Conservation (phyloP, 1,284 basidiomycete genomes). For the Fomitopsis palustris region DNA sequence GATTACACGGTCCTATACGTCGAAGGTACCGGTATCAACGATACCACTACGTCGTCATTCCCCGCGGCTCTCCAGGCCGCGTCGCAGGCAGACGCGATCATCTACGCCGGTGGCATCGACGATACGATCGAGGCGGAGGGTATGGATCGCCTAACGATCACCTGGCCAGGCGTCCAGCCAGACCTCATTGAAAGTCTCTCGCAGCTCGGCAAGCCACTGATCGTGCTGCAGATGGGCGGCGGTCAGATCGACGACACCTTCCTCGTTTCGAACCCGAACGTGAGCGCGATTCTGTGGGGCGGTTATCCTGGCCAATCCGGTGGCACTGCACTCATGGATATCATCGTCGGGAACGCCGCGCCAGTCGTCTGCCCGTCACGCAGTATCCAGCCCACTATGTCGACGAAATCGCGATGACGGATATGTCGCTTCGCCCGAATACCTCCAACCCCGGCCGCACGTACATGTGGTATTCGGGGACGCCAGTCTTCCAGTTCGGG, state of each 20-base stretch:
- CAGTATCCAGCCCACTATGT: slow-evolving; percentile 50
- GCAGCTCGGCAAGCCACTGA: slow-evolving; percentile 43
- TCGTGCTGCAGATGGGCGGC: slow-evolving; percentile 54
- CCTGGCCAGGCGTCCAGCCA: slow-evolving; percentile 55
- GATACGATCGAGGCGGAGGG: slow-evolving; percentile 49
- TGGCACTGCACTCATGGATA: slow-evolving; percentile 47
- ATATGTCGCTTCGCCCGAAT: slow-evolving; percentile 51
- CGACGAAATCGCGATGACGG: slow-evolving; percentile 48
- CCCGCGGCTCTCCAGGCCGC: slow-evolving; percentile 31
- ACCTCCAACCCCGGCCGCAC: slow-evolving; percentile 48
- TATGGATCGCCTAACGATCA: slow-evolving; percentile 45
- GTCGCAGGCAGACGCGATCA: slow-evolving; percentile 31
- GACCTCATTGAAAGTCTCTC: slow-evolving; percentile 44
- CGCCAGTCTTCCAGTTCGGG: slow-evolving; percentile 48
- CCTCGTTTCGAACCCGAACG: slow-evolving; percentile 39
- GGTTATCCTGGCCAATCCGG: slow-evolving; percentile 55
- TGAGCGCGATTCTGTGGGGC: slow-evolving; percentile 52
- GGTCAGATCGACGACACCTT: slow-evolving; percentile 49
- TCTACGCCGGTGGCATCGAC: slow-evolving; percentile 47
- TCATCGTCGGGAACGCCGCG: slow-evolving; percentile 44
- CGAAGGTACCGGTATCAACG: slow-evolving; percentile 37
- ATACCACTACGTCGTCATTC: slow-evolving; percentile 39
- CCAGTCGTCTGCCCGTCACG: slow-evolving; percentile 52
- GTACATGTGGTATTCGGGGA: slow-evolving; percentile 53
- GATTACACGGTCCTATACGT: slow-evolving; percentile 44